phyloP scores from a whole-genome alignment of 805 yeast species.

The Suhomyces pyralidae region DNA sequence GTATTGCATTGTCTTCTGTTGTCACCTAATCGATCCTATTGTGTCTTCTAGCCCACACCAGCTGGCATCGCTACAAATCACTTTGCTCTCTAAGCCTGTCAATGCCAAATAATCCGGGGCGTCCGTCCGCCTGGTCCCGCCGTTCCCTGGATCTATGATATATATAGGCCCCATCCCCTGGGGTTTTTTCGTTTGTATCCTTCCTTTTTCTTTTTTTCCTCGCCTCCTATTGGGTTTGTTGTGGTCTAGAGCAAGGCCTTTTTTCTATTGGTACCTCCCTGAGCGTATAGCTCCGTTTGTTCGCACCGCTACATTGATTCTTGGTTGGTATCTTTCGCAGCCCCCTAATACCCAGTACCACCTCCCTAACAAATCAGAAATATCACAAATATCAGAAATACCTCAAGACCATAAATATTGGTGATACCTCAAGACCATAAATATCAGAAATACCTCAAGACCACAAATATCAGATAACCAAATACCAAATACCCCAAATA shows the following conservation, averaged over 20 bases:
- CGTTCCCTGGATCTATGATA: constrained; percentile 2
- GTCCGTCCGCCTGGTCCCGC: constrained; percentile 1
- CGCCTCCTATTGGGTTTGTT: background rate
- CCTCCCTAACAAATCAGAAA: no score
- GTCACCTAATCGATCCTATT: background rate
- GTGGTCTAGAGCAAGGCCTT: background rate
- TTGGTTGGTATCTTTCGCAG: background rate
- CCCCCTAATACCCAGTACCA: background rate
- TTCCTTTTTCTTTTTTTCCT: background rate
- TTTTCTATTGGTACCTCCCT: background rate
- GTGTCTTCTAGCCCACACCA: background rate
- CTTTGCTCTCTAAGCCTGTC: background rate
- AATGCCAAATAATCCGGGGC: background rate
- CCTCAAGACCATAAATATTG: no score
- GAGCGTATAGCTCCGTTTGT: background rate
- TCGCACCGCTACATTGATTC: background rate
- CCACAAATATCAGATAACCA: no score
- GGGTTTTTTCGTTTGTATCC: background rate
- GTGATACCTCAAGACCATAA: no score
- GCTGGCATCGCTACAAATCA: background rate
- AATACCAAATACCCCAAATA: no score
- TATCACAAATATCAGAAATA: no score
- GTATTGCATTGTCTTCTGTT: background rate
- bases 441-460: no score
- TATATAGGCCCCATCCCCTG: background rate